These are phyloP conservation scores for Amanita molliuscula DNA, from an alignment of 768 basidiomycete species.

Conservation along the genomic window DNA sequence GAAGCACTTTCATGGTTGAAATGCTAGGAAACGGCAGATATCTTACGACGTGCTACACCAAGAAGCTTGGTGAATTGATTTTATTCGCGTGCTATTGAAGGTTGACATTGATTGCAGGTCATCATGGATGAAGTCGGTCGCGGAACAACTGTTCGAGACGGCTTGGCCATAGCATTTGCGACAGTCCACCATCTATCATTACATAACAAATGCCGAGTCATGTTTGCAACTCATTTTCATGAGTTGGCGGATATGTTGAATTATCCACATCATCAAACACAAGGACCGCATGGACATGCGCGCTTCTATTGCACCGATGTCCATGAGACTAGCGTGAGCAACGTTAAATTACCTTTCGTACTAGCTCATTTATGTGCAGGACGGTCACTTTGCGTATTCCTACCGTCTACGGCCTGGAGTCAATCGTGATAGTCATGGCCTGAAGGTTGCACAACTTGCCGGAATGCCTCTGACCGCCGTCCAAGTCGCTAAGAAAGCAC, in stretches of 20 bases:
- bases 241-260: conserved; percentile 83
- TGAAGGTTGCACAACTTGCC: conserved; percentile 83
- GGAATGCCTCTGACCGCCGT: conserved; percentile 66
- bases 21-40: conserved; percentile 94
- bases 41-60: conserved; percentile 73
- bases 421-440: conserved; percentile 83
- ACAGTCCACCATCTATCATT: conserved; percentile 73
- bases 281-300: conserved; percentile 46
- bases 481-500: conserved; percentile 44
- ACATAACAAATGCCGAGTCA: conserved; percentile 65
- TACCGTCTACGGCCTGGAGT: conserved; percentile 76
- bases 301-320: conserved; percentile 88
- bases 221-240: conserved; percentile 99
- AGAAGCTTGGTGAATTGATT: conserved; percentile 59
- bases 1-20: conserved; percentile 98
- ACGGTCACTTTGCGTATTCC: conserved; percentile 73
- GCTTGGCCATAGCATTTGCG: conserved; percentile 89
- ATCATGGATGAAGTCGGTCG: conserved; percentile 99
- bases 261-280: conserved; percentile 32
- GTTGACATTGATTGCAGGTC: conserved; percentile 40
- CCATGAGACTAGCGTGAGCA: conserved; percentile 61
- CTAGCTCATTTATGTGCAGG: conserved; percentile 28
- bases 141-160: conserved; percentile 88
- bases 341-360: background rate
- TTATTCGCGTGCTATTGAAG: background rate